Percentiles rank a stretch among this genome's conserved stretches.
Conservation (phyloP, 176 grass and related monocot genomes). For the Luzula sylvatica region DNA sequence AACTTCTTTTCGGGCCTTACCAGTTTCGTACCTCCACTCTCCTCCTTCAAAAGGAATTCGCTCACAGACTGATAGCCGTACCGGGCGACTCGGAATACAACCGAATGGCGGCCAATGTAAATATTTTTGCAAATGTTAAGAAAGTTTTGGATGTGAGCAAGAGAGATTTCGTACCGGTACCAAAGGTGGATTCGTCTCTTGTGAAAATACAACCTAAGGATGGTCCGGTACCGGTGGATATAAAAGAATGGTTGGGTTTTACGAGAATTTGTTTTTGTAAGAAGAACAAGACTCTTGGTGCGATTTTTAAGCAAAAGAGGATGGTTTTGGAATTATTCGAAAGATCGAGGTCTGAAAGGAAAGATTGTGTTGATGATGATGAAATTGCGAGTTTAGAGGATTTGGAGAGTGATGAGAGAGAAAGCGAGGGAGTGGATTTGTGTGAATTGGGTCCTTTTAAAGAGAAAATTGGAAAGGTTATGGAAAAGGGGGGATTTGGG, state of each 20-base stretch:
- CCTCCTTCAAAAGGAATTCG: constrained; percentile 78
- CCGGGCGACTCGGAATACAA: constrained; percentile 81
- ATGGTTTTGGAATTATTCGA: constrained; percentile 40
- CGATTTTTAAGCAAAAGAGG: constrained; percentile 93
- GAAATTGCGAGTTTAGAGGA: background rate
- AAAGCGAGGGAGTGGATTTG: constrained; percentile 6
- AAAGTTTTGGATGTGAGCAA: constrained; percentile 68
- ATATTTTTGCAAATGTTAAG: constrained; percentile 35
- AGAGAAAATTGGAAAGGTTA: constrained; percentile 36
- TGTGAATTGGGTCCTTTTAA: constrained; percentile 36
- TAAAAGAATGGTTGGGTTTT: constrained; percentile 75
- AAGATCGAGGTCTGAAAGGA: constrained; percentile 12
- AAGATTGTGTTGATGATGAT: background rate
- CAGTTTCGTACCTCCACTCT: constrained; percentile 54
- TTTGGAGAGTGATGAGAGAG: constrained; percentile 1
- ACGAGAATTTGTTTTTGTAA: constrained; percentile 57
- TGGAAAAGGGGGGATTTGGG: constrained; percentile 30
- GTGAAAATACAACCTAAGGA: constrained; percentile 43
- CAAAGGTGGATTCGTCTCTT: constrained; percentile 79
- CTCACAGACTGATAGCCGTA: constrained; percentile 40
- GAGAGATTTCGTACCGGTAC: constrained; percentile 66
- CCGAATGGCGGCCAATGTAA: constrained; percentile 62
- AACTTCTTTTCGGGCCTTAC: constrained; percentile 58
- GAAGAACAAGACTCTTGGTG: constrained; percentile 88
- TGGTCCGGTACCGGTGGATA: constrained; percentile 13